Base-by-base conservation (phyloP, 2,329 filamentous ascomycete genomes). In the Dactylellina leptospora region DNA sequence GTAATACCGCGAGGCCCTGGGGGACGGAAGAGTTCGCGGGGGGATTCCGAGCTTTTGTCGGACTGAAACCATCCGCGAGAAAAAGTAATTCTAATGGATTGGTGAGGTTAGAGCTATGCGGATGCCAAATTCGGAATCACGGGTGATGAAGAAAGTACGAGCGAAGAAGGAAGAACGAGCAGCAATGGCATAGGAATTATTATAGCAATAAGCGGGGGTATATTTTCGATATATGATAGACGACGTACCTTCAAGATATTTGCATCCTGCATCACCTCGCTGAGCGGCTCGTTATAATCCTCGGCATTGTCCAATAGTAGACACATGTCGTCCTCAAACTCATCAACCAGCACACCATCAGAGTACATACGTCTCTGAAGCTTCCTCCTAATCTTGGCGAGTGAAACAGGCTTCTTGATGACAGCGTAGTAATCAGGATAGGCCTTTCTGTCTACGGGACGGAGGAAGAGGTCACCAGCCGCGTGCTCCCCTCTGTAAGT, bases 361-460 rank as follows among this genome's bases (percentile, higher is more conserved):
- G 59, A 42, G n/a, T 63, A 72, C 6, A 27, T 50, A 11, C 38
- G 33, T 2, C 36, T 18, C 13, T 54, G 54, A 4, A 72, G 25
- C 18, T 72, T 72, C 18, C 58, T 64, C 16, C 50, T 25, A 10
- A 72, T 72, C 23, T 48, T 53, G 9, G 50, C 42, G 3, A 72
- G 28, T 0, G 68, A 44, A 1, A 64, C 64, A n/a, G 68, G 68
- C 2, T 38, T 48, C 25, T 59, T 64, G n/a, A 72, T 72, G 2
- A 72, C n/a, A 11, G 28, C 22, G 16, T 72, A 72, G 23, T 72
- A 72, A 16, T 72, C 53, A 1, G 68, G 68, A 16, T 54, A 72
- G 16, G 64, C 28, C 18, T 64, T 72, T 28, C 59, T 64, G 10
- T 53, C 36, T 9, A 64, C 59, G 1, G 56, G 47, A 4, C 38